Percentiles rank a stretch among this genome's conserved stretches.
Evolutionary conservation across 139 green algal genomes (phyloP).

Genomic region (Closterium sp.): DNA sequence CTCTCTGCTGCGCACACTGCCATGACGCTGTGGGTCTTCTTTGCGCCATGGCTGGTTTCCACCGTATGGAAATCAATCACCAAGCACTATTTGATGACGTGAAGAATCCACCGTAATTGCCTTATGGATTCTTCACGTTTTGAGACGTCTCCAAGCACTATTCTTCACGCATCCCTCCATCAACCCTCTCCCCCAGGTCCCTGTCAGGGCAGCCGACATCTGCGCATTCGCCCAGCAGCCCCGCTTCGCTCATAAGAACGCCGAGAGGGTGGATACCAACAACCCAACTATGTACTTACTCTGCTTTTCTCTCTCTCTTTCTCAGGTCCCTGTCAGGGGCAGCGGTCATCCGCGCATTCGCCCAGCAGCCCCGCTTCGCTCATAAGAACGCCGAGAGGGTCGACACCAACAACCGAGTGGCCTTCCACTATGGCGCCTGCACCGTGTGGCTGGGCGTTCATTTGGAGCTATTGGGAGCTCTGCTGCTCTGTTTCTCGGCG

Average conservation of each 20-base stretch:
- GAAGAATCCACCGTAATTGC: too few relatives aligned
- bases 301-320: too few relatives aligned
- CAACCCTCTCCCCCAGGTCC: background rate
- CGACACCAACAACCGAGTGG: slow-evolving; percentile 63
- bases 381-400: slow-evolving; percentile 6
- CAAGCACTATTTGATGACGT: too few relatives aligned
- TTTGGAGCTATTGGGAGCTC: slow-evolving; percentile 64
- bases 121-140: too few relatives aligned
- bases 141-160: too few relatives aligned
- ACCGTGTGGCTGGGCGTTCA: slow-evolving; percentile 78
- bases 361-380: background rate
- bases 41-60: too few relatives aligned
- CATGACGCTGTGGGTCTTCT: too few relatives aligned
- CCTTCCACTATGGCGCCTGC: slow-evolving; percentile 70
- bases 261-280: slow-evolving; percentile 51
- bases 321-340: slow-evolving; percentile 59
- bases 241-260: background rate
- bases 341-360: slow-evolving; percentile 63
- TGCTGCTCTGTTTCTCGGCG: slow-evolving; percentile 36
- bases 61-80: too few relatives aligned
- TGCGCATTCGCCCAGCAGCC: slow-evolving; percentile 42
- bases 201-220: slow-evolving; percentile 59
- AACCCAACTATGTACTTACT: slow-evolving; percentile 10
- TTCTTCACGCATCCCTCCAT: too few relatives aligned
- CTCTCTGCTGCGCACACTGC: too few relatives aligned